A percentile compares a stretch with the other conserved stretches of the same genome.
These are phyloP conservation scores for Hypericum androsaemum DNA, from an alignment of 345 rosid genomes.

Conservation along the genomic window DNA sequence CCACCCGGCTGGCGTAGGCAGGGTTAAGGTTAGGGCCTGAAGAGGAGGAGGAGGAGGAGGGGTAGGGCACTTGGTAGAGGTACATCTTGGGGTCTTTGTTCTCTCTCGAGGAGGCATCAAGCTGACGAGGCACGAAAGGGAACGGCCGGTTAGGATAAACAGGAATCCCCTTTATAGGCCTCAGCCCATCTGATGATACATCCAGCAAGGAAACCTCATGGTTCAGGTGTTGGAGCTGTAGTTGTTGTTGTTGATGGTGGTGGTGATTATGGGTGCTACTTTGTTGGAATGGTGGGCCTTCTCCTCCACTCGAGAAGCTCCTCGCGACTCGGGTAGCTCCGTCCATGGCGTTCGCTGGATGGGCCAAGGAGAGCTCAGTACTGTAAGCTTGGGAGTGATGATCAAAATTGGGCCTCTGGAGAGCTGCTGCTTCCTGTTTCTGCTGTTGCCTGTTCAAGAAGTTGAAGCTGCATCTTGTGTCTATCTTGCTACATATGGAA, in stretches of 20 bases:
- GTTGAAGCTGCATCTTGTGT: slow-evolving; percentile 14
- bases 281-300: too few species aligned
- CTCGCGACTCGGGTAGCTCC: slow-evolving; percentile 14
- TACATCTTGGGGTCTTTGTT: slow-evolving; percentile 20
- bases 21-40: background rate
- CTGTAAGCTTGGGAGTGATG: slow-evolving; percentile 11
- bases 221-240: background rate
- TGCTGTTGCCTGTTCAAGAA: slow-evolving; percentile 8
- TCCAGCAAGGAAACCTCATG: slow-evolving; percentile 27
- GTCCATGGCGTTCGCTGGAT: background rate
- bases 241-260: too few species aligned
- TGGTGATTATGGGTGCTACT: too few species aligned
- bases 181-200: slow-evolving; percentile 12
- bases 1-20: background rate
- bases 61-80: slow-evolving; percentile 13
- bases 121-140: slow-evolving; percentile 3
- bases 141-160: slow-evolving; percentile 7
- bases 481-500: slow-evolving; percentile 17
- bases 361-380: slow-evolving; percentile 33
- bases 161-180: slow-evolving; percentile 45
- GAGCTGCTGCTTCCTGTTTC: background rate
- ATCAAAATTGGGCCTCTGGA: slow-evolving; percentile 14
- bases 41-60: slow-evolving; percentile 8
- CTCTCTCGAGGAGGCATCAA: background rate
- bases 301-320: slow-evolving; percentile 11